Percentiles rank a stretch among this genome's conserved stretches.
phyloP scores from a whole-genome alignment of 2,329 filamentous ascomycete species.

The Microcyclosporella mali region DNA sequence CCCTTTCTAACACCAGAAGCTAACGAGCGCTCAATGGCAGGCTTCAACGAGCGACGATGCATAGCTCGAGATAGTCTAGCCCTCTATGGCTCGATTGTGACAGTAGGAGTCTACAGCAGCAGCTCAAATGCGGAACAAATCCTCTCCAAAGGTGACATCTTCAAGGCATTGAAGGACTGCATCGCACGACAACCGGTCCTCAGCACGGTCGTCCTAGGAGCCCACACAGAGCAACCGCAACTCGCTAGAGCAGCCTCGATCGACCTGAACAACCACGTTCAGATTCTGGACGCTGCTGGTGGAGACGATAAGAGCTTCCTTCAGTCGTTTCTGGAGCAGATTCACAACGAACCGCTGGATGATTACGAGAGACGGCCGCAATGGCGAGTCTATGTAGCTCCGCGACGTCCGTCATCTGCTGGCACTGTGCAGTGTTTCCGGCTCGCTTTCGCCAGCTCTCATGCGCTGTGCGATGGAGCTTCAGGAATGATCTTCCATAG shows the following conservation, averaged over 20 bases:
- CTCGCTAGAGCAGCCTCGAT: slow-evolving; percentile 30
- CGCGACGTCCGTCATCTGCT: slow-evolving; percentile 4
- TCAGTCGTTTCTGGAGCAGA: slow-evolving; percentile 23
- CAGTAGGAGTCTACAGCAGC: slow-evolving; percentile 33
- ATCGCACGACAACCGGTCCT: slow-evolving; percentile 36
- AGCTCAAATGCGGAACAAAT: slow-evolving; percentile 11
- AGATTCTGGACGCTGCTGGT: slow-evolving; percentile 20
- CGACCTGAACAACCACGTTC: slow-evolving; percentile 38
- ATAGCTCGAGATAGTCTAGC: slow-evolving; percentile 38
- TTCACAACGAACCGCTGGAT: slow-evolving; percentile 33
- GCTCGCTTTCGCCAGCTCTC: slow-evolving; percentile 40
- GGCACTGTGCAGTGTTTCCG: slow-evolving; percentile 4
- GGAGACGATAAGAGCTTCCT: slow-evolving; percentile 16
- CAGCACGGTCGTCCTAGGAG: slow-evolving; percentile 32
- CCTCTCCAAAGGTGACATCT: slow-evolving; percentile 16
- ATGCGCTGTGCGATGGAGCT: slow-evolving; percentile 41
- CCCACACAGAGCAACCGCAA: slow-evolving; percentile 34
- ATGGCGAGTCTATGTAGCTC: slow-evolving; percentile 40
- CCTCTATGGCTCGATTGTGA: slow-evolving; percentile 37
- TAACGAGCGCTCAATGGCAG: neutral
- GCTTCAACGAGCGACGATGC: slow-evolving; percentile 33
- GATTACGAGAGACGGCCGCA: slow-evolving; percentile 30
- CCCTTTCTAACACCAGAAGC: neutral
- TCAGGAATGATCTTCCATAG: slow-evolving; percentile 40
- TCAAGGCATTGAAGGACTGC: slow-evolving; percentile 35